A percentile compares a stretch with the other conserved stretches of the same genome.
phyloP scores from a whole-genome alignment of 345 rosid species.

The sweet orange (Citrus sinensis) region DNA sequence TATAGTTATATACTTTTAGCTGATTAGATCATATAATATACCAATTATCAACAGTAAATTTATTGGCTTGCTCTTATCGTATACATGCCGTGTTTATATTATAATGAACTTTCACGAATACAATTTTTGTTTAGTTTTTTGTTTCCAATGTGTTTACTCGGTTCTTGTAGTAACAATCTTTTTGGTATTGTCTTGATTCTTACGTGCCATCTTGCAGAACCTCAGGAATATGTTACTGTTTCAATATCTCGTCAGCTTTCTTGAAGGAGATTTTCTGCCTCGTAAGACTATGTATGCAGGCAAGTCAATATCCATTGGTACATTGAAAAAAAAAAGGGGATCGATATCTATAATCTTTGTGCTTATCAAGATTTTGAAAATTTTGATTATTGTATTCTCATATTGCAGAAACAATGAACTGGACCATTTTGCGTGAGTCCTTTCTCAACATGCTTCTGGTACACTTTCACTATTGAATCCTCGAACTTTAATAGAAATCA shows the following conservation, averaged over 20 bases:
- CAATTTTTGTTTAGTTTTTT: background rate
- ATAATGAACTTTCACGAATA: background rate
- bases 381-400: background rate
- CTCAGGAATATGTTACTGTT: slow-evolving; percentile 63
- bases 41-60: background rate
- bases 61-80: background rate
- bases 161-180: background rate
- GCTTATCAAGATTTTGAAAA: background rate
- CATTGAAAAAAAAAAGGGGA: background rate
- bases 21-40: background rate
- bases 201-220: slow-evolving; percentile 35
- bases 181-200: slow-evolving; percentile 10
- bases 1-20: background rate
- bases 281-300: slow-evolving; percentile 51
- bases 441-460: slow-evolving; percentile 76
- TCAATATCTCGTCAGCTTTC: slow-evolving; percentile 67
- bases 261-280: slow-evolving; percentile 62
- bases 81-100: background rate
- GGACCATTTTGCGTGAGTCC: slow-evolving; percentile 67
- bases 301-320: slow-evolving; percentile 8
- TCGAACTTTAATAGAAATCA: background rate
- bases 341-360: slow-evolving; percentile 1
- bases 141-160: background rate
- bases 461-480: slow-evolving; percentile 8
- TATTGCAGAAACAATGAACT: slow-evolving; percentile 68